Evolutionary conservation across 148 eudicot species (phyloP), one percentile per base, ranked within the genome.

Genomic region (Drosera capensis): DNA sequence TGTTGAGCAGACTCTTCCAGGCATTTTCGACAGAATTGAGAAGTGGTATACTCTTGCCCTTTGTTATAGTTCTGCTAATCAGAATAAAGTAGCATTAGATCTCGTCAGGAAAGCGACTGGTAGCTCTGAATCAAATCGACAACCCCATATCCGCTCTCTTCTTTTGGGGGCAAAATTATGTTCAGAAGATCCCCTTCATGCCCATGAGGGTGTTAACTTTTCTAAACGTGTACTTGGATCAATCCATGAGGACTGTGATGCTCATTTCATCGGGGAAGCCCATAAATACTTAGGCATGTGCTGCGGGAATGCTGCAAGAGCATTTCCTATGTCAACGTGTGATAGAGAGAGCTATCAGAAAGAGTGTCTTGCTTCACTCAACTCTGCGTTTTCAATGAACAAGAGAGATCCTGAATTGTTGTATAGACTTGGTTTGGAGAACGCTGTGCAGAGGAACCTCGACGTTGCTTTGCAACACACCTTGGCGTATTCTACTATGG

Each of bases 31-130:
- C 26, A 70, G 95, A 43, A 68, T 67, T 11, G 87, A 80, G 67
- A 78, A 87, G 56, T 90, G 99, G 99, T 90, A 78, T 57, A 58
- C 74, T 63, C 99, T 90, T 43, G 78, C 95, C 45, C 85, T 90
- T 47, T 84, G 95, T 65, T 85, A 84, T 59, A 62, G 74, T 45
- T 79, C 99, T 49, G 77, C 80, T 16, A 93, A 85, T 22, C 82
- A 84, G 49, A 62, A 63, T 37, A 68, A 74, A 12, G 57, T 62
- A 16, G 85, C 95, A 16, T 56, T 84, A n/a, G 64, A 71, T 59
- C 70, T 84, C 46, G 42, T 81, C 3, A 70, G 60, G 61, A 90
- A 74, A 54, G 65, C 65, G 36, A 43, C 54, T 2, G 93, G 95
- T 24, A 52, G 25, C 44, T 84, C 87, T 13, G 86, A 80, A 68